phyloP scores from a whole-genome alignment of 352 stramenopile genomes.

The Phytopythium montanum region DNA sequence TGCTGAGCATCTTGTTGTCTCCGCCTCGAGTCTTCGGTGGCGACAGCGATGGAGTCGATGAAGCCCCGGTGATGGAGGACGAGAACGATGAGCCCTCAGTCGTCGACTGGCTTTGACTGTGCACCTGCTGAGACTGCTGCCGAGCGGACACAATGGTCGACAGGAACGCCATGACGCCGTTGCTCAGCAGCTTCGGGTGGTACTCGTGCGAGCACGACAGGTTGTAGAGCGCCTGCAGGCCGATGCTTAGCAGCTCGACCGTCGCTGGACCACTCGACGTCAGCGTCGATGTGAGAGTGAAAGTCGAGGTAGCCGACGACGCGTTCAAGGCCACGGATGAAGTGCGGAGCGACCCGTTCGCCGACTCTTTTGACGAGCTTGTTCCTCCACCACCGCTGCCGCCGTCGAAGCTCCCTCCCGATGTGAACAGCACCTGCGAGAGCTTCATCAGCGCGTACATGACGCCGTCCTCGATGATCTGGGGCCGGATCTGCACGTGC shows the following conservation, averaged over 20 bases:
- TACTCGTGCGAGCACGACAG: conserved; percentile 66
- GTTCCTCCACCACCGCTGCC: neutral
- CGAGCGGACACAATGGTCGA: conserved; percentile 32
- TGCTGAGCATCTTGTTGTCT: neutral
- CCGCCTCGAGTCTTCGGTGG: neutral
- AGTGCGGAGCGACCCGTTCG: neutral
- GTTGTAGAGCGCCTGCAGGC: conserved; percentile 74
- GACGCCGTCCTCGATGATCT: conserved; percentile 71
- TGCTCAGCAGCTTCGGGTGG: conserved; percentile 64
- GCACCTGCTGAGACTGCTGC: neutral
- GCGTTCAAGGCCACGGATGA: neutral
- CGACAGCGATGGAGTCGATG: neutral
- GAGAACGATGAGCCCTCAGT: neutral
- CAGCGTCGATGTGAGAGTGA: neutral
- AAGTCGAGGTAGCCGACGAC: neutral
- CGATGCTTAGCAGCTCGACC: conserved; percentile 67
- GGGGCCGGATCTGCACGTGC: conserved; percentile 40
- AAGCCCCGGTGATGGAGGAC: neutral
- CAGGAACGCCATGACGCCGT: conserved; percentile 69
- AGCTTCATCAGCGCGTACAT: conserved; percentile 82
- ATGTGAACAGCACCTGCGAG: conserved; percentile 49
- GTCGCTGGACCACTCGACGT: conserved; percentile 14
- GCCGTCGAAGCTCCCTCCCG: neutral
- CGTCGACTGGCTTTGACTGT: neutral
- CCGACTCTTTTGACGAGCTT: neutral